Conservation (phyloP, 1,139 yeast species). For the Zhuliangozyma blackwelliae region DNA sequence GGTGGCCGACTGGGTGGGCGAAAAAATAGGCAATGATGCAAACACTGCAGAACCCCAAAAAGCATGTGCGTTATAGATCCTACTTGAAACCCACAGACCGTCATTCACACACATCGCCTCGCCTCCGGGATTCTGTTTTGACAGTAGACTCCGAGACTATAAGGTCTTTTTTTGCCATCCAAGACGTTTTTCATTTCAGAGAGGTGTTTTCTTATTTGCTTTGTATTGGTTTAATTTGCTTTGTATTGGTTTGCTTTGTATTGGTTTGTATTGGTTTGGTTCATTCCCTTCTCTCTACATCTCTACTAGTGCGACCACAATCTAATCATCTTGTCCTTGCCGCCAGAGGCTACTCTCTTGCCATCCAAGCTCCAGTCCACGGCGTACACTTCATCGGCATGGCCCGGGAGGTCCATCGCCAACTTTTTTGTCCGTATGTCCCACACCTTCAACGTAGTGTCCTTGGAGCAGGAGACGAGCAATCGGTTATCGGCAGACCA, state of each 20-base stretch:
- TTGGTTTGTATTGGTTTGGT: not conserved
- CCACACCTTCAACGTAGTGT: slow-evolving; percentile 97
- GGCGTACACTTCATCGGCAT: slow-evolving; percentile 90
- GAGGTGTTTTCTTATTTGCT: too few species aligned
- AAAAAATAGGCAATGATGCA: too few species aligned
- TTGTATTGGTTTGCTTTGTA: not conserved
- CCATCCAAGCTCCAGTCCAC: slow-evolving; percentile 99
- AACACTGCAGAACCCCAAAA: too few species aligned
- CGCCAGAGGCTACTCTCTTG: slow-evolving; percentile 87
- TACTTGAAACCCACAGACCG: too few species aligned
- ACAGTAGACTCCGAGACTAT: too few species aligned
- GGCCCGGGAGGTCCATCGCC: slow-evolving; percentile 90
- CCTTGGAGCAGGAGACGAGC: slow-evolving; percentile 90
- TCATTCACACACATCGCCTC: too few species aligned
- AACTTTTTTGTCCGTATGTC: slow-evolving; percentile 83
- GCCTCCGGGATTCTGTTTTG: too few species aligned
- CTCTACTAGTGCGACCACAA: slow-evolving; percentile 72
- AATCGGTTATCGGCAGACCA: slow-evolving; percentile 96
- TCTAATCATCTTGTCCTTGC: slow-evolving; percentile 91
- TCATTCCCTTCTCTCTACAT: not conserved
- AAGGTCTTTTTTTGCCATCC: too few species aligned
- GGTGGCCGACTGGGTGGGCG: too few species aligned
- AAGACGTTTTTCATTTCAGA: too few species aligned
- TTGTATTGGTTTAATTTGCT: not conserved
- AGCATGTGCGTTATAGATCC: too few species aligned